Conservation (phyloP, 768 basidiomycete species). For the Trametes elegans region DNA sequence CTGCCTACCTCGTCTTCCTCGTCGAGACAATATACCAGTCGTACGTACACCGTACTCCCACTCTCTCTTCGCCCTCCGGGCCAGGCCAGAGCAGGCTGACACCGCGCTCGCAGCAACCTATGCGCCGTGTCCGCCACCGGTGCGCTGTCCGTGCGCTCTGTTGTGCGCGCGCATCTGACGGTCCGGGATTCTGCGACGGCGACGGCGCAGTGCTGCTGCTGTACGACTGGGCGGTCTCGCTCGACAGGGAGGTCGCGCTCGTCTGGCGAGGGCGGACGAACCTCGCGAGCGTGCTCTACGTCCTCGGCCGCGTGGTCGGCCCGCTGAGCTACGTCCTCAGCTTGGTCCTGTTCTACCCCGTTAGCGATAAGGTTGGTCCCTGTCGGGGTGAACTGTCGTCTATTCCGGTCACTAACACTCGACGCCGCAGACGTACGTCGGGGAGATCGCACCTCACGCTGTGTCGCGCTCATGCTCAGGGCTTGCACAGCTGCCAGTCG, state of each 20-base stretch:
- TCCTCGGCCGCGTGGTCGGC: background rate
- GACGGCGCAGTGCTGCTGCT: background rate
- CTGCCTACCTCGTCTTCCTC: no score
- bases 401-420: background rate
- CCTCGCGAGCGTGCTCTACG: background rate
- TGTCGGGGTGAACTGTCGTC: no score
- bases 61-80: background rate
- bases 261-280: background rate
- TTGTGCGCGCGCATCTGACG: background rate
- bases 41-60: background rate
- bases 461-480: background rate
- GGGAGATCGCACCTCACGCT: background rate
- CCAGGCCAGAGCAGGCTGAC: background rate
- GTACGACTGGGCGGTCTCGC: conserved; percentile 1
- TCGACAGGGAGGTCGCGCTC: background rate
- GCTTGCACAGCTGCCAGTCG: background rate
- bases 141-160: background rate
- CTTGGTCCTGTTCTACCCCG: background rate
- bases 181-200: no score
- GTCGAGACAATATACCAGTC: background rate
- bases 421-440: background rate
- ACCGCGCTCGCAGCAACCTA: background rate
- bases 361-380: background rate
- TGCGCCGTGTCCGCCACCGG: background rate
- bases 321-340: background rate